Evolutionary conservation across 352 stramenopile genomes (phyloP).

Genomic region (Plasmopara halstedii): DNA sequence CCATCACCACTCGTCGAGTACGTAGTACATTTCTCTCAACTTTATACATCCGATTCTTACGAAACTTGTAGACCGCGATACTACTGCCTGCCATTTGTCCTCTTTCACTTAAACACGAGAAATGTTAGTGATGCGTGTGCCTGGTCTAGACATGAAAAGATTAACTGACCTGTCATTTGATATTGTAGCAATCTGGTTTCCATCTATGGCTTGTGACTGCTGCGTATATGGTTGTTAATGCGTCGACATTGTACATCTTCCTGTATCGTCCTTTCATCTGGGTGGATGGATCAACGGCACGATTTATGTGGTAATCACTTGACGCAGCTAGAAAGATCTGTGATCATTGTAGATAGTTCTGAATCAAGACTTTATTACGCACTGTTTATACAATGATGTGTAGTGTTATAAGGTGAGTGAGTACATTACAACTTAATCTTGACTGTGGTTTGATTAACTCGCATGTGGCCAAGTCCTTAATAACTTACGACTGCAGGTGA

Average conservation of each 20-base stretch:
- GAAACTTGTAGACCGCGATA: constrained; percentile 52
- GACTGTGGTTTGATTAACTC: too few relatives aligned
- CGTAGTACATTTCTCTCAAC: constrained; percentile 7
- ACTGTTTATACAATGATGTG: too few relatives aligned
- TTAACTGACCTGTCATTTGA: constrained; percentile 2
- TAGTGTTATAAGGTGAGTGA: too few relatives aligned
- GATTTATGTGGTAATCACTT: constrained; percentile 83
- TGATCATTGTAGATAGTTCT: too few relatives aligned
- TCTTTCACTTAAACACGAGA: constrained; percentile 68
- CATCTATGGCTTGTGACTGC: constrained; percentile 31
- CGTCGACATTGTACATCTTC: constrained; percentile 65
- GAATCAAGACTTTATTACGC: too few relatives aligned
- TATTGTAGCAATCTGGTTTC: constrained; percentile 43
- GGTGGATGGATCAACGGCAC: constrained; percentile 66
- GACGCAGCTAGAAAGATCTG: not conserved
- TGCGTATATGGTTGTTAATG: constrained; percentile 57
- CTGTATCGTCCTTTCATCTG: constrained; percentile 61
- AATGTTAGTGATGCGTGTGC: constrained; percentile 31
- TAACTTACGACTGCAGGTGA: too few relatives aligned
- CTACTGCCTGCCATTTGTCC: constrained; percentile 72
- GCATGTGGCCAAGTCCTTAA: too few relatives aligned
- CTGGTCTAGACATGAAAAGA: not conserved
- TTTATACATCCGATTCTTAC: not conserved
- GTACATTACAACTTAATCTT: too few relatives aligned
- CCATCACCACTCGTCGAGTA: constrained; percentile 86